Evolutionary conservation across 164 flowering plant genomes (phyloP).

Genomic region (Hamamelis virginiana): DNA sequence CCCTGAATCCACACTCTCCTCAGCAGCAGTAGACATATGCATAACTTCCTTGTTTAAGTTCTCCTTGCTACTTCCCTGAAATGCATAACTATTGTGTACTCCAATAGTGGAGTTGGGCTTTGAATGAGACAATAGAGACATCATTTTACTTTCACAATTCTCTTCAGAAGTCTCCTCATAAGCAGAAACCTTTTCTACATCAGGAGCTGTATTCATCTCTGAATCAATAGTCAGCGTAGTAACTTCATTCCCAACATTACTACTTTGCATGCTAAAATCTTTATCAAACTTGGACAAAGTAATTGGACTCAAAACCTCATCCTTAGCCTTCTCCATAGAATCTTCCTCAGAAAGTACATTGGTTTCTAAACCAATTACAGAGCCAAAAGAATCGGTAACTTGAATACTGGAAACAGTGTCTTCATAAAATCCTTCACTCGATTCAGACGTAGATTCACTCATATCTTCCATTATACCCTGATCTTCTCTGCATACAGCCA

Average conservation of each 20-base stretch:
- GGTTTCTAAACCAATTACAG: not conserved
- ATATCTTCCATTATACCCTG: not conserved
- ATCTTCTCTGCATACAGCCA: not conserved
- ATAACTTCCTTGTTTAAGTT: not conserved
- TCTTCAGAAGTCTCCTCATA: slow-evolving; percentile 6
- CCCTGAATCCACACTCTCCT: not conserved
- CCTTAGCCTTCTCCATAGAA: slow-evolving; percentile 2
- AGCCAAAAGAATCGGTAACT: not conserved
- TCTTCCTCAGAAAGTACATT: not conserved
- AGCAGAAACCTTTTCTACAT: not conserved
- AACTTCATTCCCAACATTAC: not conserved
- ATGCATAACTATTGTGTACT: not conserved
- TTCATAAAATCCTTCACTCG: too few species aligned
- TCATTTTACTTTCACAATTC: not conserved
- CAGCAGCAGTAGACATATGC: not conserved
- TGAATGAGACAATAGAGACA: not conserved
- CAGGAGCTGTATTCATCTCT: not conserved
- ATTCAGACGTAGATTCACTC: not conserved
- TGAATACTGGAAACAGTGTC: not conserved
- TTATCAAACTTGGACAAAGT: too few species aligned
- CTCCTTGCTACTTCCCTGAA: not conserved
- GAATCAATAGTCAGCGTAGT: not conserved
- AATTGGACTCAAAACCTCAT: too few species aligned
- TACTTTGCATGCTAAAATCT: too few species aligned
- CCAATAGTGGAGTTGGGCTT: not conserved